These are phyloP conservation scores for Papilionanthe hybrid DNA, from an alignment of 116 monocot species.

Conservation along the genomic window DNA sequence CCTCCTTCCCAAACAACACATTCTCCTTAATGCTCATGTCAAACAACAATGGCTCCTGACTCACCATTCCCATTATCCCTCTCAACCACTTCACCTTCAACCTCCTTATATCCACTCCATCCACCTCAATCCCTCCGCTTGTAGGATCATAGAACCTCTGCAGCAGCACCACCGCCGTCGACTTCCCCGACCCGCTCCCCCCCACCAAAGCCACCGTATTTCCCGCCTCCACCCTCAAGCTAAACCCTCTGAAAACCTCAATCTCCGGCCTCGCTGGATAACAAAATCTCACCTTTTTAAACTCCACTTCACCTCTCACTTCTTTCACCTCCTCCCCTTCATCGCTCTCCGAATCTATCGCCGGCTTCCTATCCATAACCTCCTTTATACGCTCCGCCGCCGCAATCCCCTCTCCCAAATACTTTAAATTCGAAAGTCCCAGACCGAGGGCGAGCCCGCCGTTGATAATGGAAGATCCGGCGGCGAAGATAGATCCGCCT, in stretches of 20 bases:
- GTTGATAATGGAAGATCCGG: constrained; percentile 38
- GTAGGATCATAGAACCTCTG: constrained; percentile 69
- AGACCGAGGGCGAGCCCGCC: constrained; percentile 77
- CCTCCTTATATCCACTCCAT: constrained; percentile 52
- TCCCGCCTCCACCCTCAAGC: constrained; percentile 50
- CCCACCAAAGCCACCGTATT: constrained; percentile 67
- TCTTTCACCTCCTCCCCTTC: constrained; percentile 32
- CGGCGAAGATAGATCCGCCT: constrained; percentile 71
- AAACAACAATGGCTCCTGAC: constrained; percentile 76
- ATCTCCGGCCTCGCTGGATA: constrained; percentile 62
- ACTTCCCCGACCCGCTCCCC: constrained; percentile 72
- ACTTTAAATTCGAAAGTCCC: constrained; percentile 68
- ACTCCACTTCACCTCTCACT: constrained; percentile 50
- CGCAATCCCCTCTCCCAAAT: constrained; percentile 61
- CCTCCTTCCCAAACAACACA: constrained; percentile 68
- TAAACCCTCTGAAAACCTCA: constrained; percentile 39
- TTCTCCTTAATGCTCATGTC: constrained; percentile 67
- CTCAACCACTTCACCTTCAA: constrained; percentile 68
- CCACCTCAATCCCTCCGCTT: constrained; percentile 40
- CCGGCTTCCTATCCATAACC: constrained; percentile 49
- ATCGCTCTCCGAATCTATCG: constrained; percentile 61
- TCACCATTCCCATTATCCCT: constrained; percentile 77
- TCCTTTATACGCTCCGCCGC: constrained; percentile 57
- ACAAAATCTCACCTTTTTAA: constrained; percentile 48
- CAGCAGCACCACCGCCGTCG: constrained; percentile 58